Base-by-base conservation (phyloP, 2,329 filamentous ascomycete species). In the Curvularia sp. region DNA sequence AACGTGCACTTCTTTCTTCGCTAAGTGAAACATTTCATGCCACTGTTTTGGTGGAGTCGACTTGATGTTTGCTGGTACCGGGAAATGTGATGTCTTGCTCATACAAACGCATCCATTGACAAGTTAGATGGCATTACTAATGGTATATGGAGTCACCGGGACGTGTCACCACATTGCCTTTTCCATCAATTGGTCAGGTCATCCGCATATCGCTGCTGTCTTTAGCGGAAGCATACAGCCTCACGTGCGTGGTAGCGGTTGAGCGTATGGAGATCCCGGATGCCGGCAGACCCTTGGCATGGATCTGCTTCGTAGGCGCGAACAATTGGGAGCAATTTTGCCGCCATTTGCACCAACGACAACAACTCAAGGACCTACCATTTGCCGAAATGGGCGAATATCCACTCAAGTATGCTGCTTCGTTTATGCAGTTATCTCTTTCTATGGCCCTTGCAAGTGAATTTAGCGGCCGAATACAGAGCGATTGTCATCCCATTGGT, bases 381-480 rank as follows among this genome's bases (percentile, higher is more conserved):
- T 30, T 50, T 46, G 9, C 46, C 45, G n/a, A 10, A 38, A 21
- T n/a, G 7, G 19, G 43, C 21, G 13, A 49, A 39, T 53, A 23
- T 23, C 34, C 28, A 46, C 23, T 47, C 23, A 27, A 47, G 9
- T 15, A 34, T 42, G 18, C 43, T 18, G 38, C 49, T 49, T 41
- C 49, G 54, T 45, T 49, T 23, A 57, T 54, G 55, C 55, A 57
- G 42, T 43, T 57, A 54, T 48, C 43, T 36, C 28, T 52, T 56
- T 45, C 59, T 47, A 43, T 50, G 27, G 41, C 27, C 48, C 45
- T 49, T 38, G 38, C 13, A 41, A 49, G 25, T 25, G 15, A 27
- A 28, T 36, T 51, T 53, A 23, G 49, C 47, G 55, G 53, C 56
- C 28, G 34, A 55, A 60, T 50, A 55, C 49, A 59, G 53, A 60